Conservation (phyloP, 176 grass and related monocot genomes). For the Puccinellia tenuiflora region DNA sequence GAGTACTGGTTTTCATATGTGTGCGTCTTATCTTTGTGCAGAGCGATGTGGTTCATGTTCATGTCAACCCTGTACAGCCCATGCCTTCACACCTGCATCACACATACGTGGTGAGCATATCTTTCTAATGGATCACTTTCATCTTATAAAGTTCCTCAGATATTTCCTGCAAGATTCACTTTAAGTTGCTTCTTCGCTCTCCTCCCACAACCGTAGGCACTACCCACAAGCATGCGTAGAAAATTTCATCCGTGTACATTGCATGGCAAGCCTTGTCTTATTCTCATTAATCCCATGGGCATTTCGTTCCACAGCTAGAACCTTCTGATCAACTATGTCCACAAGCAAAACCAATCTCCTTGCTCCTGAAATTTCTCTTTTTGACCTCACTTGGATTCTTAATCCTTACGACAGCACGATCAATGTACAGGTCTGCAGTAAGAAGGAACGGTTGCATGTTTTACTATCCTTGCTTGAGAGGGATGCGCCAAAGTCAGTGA, state of each 20-base stretch:
- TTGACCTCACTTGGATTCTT: neutral
- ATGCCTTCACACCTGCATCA: slow-evolving; percentile 69
- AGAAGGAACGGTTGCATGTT: slow-evolving; percentile 58
- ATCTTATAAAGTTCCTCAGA: neutral
- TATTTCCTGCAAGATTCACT: slow-evolving; percentile 5
- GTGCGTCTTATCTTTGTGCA: slow-evolving; percentile 30
- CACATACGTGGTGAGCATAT: slow-evolving; percentile 53
- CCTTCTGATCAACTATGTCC: neutral
- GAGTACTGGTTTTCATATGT: neutral
- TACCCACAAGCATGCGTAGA: neutral
- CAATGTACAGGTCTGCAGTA: slow-evolving; percentile 66
- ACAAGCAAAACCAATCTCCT: neutral
- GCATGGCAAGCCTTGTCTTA: neutral
- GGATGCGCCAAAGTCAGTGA: slow-evolving; percentile 69
- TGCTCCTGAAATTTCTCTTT: slow-evolving; percentile 1
- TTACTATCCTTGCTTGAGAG: slow-evolving; percentile 74
- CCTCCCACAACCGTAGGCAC: neutral
- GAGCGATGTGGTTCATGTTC: slow-evolving; percentile 89
- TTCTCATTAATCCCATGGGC: neutral
- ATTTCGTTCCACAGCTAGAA: neutral
- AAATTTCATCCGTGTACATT: neutral
- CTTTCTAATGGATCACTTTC: neutral
- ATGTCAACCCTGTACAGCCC: slow-evolving; percentile 64
- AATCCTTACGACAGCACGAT: neutral
- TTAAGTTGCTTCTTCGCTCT: neutral